Conservation (phyloP, 257 asterid genomes). For the Jacaranda mimosifolia region DNA sequence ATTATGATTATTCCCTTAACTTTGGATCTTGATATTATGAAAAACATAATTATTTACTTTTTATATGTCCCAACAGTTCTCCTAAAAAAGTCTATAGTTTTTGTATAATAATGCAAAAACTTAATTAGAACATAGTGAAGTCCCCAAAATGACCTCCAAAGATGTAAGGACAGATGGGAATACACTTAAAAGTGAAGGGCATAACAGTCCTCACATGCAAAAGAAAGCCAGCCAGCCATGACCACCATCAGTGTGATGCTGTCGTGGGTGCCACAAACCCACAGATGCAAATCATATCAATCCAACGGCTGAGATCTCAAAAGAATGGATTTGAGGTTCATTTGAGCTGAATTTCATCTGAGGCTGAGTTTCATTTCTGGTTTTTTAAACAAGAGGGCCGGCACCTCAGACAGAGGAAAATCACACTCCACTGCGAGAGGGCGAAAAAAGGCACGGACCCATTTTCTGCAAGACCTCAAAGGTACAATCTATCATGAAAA, state of each 20-base stretch:
- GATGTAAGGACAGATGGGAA: not conserved
- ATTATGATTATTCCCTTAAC: no score
- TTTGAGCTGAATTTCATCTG: constrained; percentile 55
- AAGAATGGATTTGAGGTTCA: constrained; percentile 51
- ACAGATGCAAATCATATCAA: constrained; percentile 34
- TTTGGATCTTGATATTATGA: no score
- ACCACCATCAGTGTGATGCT: constrained; percentile 43
- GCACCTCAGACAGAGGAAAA: constrained; percentile 27
- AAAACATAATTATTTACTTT: no score
- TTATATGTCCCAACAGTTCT: no score
- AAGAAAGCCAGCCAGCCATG: constrained; percentile 51
- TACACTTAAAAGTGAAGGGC: constrained; percentile 36
- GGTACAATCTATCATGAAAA: constrained; percentile 32
- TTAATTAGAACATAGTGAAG: no score
- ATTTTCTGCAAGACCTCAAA: constrained; percentile 40
- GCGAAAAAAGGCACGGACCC: constrained; percentile 19
- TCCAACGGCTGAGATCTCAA: constrained; percentile 52
- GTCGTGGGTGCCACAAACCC: constrained; percentile 54
- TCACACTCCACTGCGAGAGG: constrained; percentile 22
- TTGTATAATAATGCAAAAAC: no score
- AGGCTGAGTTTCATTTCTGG: constrained; percentile 45
- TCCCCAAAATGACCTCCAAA: constrained; percentile 11
- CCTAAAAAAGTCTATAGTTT: no score
- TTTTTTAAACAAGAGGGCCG: constrained; percentile 51
- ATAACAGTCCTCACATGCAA: constrained; percentile 29